A percentile compares a stretch with the other conserved stretches of the same genome.
Evolutionary conservation across 306 rosid species (phyloP).

Genomic region (Cucurbita maxima): DNA sequence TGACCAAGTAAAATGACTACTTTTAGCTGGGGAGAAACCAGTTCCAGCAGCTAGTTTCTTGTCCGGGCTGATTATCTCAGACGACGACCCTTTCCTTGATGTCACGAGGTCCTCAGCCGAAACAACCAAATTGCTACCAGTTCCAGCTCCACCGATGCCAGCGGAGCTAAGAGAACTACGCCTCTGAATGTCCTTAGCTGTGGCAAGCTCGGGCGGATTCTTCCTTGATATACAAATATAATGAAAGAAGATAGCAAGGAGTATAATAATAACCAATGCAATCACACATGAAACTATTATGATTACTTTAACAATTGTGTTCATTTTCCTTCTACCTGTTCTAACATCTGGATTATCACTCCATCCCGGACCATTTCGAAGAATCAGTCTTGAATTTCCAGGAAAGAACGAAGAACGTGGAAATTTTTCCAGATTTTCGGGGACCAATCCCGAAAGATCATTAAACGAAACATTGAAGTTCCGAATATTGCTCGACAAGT

Average conservation of each 20-base stretch:
- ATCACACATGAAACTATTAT: conserved; percentile 77
- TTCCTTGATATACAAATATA: conserved; percentile 58
- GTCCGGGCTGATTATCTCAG: conserved; percentile 50
- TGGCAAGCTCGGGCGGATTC: conserved; percentile 27
- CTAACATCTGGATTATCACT: conserved; percentile 17
- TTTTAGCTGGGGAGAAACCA: conserved; percentile 77
- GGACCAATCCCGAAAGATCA: conserved; percentile 78
- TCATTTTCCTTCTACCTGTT: conserved; percentile 43
- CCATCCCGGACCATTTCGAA: conserved; percentile 49
- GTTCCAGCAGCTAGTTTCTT: conserved; percentile 48
- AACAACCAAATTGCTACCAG: conserved; percentile 54
- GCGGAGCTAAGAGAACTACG: conserved; percentile 37
- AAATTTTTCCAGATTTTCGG: conserved; percentile 60
- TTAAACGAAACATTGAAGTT: conserved; percentile 72
- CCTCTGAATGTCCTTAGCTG: conserved; percentile 27
- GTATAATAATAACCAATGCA: conserved; percentile 53
- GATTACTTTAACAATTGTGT: conserved; percentile 58
- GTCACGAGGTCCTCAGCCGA: conserved; percentile 76
- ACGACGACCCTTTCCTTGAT: conserved; percentile 59
- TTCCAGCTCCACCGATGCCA: conserved; percentile 29
- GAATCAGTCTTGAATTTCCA: conserved; percentile 45
- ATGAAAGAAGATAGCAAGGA: conserved; percentile 72
- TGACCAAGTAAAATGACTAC: conserved; percentile 79
- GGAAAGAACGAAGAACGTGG: conserved; percentile 77
- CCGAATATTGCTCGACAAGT: conserved; percentile 39